Percentiles rank a stretch among this genome's conserved stretches.
Conservation (phyloP, 1,139 yeast species). For the Kodamaea sp. region DNA sequence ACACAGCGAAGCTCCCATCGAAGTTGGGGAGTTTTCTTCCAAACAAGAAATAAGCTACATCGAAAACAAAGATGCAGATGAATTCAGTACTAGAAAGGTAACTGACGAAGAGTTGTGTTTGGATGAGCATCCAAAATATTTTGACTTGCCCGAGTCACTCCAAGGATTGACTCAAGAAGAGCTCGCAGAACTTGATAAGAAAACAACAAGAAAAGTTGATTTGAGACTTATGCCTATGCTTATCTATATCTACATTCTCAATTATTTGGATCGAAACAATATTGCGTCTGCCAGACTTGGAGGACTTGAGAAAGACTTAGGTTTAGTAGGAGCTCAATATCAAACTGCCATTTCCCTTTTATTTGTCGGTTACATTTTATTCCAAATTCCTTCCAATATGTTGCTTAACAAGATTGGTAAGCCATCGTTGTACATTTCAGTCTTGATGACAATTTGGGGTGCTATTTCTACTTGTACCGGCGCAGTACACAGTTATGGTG, state of each 20-base stretch:
- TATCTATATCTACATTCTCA: slow-evolving; percentile 51
- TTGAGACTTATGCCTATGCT: slow-evolving; percentile 56
- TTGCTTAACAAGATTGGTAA: slow-evolving; percentile 48
- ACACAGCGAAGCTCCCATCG: not conserved
- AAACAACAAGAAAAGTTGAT: slow-evolving; percentile 51
- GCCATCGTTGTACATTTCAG: slow-evolving; percentile 52
- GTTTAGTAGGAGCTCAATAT: slow-evolving; percentile 50
- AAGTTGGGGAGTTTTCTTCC: not conserved
- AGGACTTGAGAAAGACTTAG: slow-evolving; percentile 54
- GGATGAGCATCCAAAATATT: slow-evolving; percentile 9
- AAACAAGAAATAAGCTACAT: not conserved
- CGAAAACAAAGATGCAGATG: not conserved
- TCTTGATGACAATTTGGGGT: slow-evolving; percentile 57
- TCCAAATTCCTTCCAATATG: slow-evolving; percentile 60
- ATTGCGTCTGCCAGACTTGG: slow-evolving; percentile 64
- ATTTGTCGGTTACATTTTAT: slow-evolving; percentile 61
- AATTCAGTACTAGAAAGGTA: not conserved
- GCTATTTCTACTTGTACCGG: slow-evolving; percentile 49
- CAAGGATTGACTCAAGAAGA: slow-evolving; percentile 36
- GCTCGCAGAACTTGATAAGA: slow-evolving; percentile 37
- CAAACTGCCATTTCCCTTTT: slow-evolving; percentile 58
- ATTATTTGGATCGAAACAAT: slow-evolving; percentile 60
- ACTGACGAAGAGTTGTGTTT: slow-evolving; percentile 2
- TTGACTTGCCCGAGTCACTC: slow-evolving; percentile 33
- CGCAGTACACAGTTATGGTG: slow-evolving; percentile 39